phyloP scores from a whole-genome alignment of 2,329 filamentous ascomycete species.

The Hymenoscyphus fraxineus region DNA sequence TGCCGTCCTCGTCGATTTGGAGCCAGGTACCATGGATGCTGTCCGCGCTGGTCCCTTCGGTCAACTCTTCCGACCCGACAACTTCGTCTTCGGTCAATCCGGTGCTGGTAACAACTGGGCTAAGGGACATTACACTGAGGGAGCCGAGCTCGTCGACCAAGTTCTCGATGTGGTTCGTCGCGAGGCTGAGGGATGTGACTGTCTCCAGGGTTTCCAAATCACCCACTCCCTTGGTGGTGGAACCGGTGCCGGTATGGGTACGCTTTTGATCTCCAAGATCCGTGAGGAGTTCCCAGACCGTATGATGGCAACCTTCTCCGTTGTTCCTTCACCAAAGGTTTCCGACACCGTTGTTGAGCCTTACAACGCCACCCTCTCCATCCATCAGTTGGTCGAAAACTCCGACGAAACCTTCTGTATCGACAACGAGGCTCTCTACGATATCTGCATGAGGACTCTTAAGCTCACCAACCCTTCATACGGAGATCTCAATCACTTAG shows the following conservation, averaged over 20 bases:
- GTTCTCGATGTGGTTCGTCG: constrained; percentile 98
- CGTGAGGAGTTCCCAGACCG: constrained; percentile 99
- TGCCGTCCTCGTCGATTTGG: constrained; percentile 98
- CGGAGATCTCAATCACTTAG: constrained; percentile 98
- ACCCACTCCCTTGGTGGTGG: constrained; percentile 99
- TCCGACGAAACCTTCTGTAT: constrained; percentile 99
- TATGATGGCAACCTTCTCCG: constrained; percentile 99
- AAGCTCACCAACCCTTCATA: constrained; percentile 99
- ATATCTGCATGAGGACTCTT: constrained; percentile 99
- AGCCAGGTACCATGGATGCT: constrained; percentile 99
- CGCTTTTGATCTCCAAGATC: constrained; percentile 99
- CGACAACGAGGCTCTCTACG: constrained; percentile 99
- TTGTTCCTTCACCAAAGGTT: constrained; percentile 97
- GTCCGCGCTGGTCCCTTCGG: constrained; percentile 97
- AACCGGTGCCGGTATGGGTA: constrained; percentile 99
- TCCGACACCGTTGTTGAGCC: constrained; percentile 99
- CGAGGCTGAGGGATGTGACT: constrained; percentile 98
- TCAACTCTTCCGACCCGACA: constrained; percentile 98
- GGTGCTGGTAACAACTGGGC: constrained; percentile 99
- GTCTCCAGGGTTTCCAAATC: constrained; percentile 99
- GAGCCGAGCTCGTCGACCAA: constrained; percentile 97
- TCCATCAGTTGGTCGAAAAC: constrained; percentile 99
- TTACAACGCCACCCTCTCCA: constrained; percentile 98
- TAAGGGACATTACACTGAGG: constrained; percentile 99
- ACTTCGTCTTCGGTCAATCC: constrained; percentile 99